phyloP scores from a whole-genome alignment of 1,284 basidiomycete genomes.

The Puccinia horiana region DNA sequence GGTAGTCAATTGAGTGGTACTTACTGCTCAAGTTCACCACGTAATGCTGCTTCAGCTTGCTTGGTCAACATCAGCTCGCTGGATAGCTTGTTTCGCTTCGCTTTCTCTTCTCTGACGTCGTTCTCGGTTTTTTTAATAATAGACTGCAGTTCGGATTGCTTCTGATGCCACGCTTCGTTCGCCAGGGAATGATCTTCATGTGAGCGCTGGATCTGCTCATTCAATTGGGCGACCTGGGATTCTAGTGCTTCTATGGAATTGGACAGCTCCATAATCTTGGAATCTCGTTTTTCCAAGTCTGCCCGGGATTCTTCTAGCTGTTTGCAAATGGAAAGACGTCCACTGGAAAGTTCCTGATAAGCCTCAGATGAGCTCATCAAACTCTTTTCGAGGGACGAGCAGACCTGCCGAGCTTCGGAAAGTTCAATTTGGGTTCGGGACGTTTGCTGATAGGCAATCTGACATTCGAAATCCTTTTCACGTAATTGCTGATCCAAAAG shows the following conservation, averaged over 20 bases:
- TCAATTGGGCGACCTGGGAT: neutral
- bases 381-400: constrained; percentile 8
- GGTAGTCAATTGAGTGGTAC: neutral
- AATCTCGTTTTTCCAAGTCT: neutral
- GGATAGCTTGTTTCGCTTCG: neutral
- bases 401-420: neutral
- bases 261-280: constrained; percentile 12
- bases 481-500: neutral
- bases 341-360: neutral
- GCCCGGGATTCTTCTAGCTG: neutral
- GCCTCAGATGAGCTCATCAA: neutral
- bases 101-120: constrained; percentile 30
- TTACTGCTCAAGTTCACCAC: constrained; percentile 32
- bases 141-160: constrained; percentile 9
- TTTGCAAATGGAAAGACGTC: neutral
- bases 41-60: constrained; percentile 37
- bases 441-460: constrained; percentile 2
- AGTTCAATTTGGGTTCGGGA: neutral
- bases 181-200: neutral
- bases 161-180: constrained; percentile 18
- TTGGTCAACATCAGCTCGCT: constrained; percentile 24
- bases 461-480: constrained; percentile 16
- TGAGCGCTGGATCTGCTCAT: neutral
- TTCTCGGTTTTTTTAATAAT: constrained; percentile 24
- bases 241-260: constrained; percentile 4